phyloP scores from a whole-genome alignment of 2,329 filamentous ascomycete species.

The Nectriaceae sp. region DNA sequence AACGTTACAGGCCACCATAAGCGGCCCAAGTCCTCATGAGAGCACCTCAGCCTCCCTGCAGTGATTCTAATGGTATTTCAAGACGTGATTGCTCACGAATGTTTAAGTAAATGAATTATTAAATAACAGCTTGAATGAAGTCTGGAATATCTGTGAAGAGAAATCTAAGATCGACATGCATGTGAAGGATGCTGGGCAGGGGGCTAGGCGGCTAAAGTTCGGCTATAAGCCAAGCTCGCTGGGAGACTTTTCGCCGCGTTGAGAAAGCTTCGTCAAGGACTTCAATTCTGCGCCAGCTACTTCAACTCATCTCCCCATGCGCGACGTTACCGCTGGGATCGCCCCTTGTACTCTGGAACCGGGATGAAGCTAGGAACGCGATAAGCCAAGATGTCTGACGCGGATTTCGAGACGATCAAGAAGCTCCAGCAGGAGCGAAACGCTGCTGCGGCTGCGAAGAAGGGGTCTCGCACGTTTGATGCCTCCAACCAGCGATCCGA shows the following conservation, averaged over 20 bases:
- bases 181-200: neutral
- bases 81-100: too few species aligned
- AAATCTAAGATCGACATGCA: too few species aligned
- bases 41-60: too few species aligned
- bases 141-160: too few species aligned
- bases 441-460: conserved; percentile 74
- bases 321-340: conserved; percentile 36
- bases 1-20: too few species aligned
- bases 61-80: too few species aligned
- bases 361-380: conserved; percentile 41
- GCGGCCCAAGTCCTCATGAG: too few species aligned
- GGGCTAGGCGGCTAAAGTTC: conserved; percentile 34
- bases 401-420: conserved; percentile 85
- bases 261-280: conserved; percentile 29
- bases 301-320: conserved; percentile 37
- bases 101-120: too few species aligned
- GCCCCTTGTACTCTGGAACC: conserved; percentile 41
- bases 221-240: conserved; percentile 16
- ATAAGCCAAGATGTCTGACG: conserved; percentile 64
- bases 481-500: conserved; percentile 78
- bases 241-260: conserved; percentile 36
- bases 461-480: conserved; percentile 80
- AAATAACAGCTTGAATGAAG: too few species aligned
- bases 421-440: conserved; percentile 93
- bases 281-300: conserved; percentile 32